Percentiles rank a stretch among this genome's conserved stretches.
Evolutionary conservation across 768 basidiomycete species (phyloP).

Genomic region (Amanita brunnescens): DNA sequence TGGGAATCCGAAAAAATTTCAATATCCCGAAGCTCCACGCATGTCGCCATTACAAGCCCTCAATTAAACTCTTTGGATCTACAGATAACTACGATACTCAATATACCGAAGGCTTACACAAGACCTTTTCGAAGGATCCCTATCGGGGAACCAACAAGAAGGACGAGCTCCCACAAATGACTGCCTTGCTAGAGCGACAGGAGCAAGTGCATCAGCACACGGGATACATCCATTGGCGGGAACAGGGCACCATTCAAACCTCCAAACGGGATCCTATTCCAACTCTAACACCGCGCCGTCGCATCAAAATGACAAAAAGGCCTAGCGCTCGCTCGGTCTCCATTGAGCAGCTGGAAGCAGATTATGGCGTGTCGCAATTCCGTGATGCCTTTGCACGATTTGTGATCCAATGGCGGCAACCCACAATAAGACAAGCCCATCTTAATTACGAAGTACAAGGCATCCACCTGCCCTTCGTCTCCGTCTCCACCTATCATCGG

Average conservation of each 20-base stretch:
- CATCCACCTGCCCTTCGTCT: too few species aligned
- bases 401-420: not conserved
- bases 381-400: not conserved
- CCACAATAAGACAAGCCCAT: too few species aligned
- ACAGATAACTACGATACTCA: conserved; percentile 20
- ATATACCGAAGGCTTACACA: conserved; percentile 22
- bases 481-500: too few species aligned
- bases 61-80: conserved; percentile 16
- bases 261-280: not conserved
- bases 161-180: not conserved
- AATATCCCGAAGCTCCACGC: conserved; percentile 21
- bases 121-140: conserved; percentile 10
- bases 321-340: not conserved
- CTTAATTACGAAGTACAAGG: too few species aligned
- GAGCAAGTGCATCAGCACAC: not conserved
- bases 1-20: conserved; percentile 18
- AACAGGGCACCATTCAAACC: not conserved
- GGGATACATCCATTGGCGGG: too few species aligned
- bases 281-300: not conserved
- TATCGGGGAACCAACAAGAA: not conserved
- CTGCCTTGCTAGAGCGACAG: not conserved
- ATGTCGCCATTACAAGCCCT: conserved; percentile 13
- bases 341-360: not conserved
- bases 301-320: not conserved
- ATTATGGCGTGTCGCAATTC: not conserved